These are phyloP conservation scores for Peronosclerospora sorghi DNA, from an alignment of 352 stramenopile genomes.

Conservation along the genomic window DNA sequence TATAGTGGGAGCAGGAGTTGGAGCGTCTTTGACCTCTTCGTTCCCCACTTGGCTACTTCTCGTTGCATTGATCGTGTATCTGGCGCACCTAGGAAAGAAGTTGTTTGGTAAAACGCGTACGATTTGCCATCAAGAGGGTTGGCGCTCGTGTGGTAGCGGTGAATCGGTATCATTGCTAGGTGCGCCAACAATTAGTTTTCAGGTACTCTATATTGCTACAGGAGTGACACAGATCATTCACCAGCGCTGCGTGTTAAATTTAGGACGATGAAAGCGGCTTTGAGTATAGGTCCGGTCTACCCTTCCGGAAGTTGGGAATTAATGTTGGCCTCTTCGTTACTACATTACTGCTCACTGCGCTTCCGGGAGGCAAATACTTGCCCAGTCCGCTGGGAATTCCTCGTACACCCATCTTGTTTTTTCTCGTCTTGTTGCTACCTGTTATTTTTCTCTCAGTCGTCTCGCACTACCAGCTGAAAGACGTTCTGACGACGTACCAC, in stretches of 20 bases:
- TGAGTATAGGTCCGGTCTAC: conserved; percentile 23
- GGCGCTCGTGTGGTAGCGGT: conserved; percentile 19
- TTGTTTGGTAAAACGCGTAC: conserved; percentile 66
- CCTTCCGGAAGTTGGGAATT: conserved; percentile 51
- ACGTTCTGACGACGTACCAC: conserved; percentile 24
- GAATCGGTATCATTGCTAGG: conserved; percentile 24
- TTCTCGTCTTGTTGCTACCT: conserved; percentile 41
- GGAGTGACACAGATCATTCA: background rate
- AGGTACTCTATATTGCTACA: conserved; percentile 5
- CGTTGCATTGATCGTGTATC: conserved; percentile 71
- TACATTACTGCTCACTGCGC: conserved; percentile 79
- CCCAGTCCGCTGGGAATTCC: conserved; percentile 80
- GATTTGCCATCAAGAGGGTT: conserved; percentile 75
- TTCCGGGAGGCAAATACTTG: conserved; percentile 82
- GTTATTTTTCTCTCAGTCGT: conserved; percentile 61
- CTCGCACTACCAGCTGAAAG: conserved; percentile 50
- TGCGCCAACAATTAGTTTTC: conserved; percentile 17
- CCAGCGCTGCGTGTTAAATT: background rate
- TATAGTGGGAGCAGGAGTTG: conserved; percentile 32
- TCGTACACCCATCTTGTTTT: conserved; percentile 77
- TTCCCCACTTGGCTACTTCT: conserved; percentile 71
- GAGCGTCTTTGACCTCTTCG: conserved; percentile 82
- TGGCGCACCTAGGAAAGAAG: conserved; percentile 65
- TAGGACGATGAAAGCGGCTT: conserved; percentile 21
- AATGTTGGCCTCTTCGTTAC: conserved; percentile 71